Conservation (phyloP, 768 basidiomycete species). For the Fistulinella prunicolor region DNA sequence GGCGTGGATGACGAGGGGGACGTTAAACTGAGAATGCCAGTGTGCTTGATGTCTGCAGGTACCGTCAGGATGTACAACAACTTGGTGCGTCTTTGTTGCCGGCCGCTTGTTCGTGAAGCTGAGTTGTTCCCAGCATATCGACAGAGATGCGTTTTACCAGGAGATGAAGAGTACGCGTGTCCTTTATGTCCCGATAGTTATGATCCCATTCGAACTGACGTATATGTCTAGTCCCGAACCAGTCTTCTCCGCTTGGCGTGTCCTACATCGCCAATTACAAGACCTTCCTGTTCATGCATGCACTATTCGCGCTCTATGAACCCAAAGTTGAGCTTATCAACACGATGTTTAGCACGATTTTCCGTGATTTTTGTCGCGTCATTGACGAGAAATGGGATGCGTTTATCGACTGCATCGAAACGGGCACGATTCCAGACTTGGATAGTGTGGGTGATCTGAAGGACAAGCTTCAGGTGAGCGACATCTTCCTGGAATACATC, state of each 20-base stretch:
- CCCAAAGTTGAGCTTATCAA: conserved; percentile 20
- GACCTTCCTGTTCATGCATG: conserved; percentile 24
- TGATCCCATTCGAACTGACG: not conserved
- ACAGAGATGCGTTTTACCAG: conserved; percentile 10
- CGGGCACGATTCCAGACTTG: conserved; percentile 14
- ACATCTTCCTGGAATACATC: not conserved
- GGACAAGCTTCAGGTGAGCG: conserved; percentile 9
- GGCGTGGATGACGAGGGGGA: conserved; percentile 7
- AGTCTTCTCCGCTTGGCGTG: conserved; percentile 14
- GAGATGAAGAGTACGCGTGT: conserved; percentile 3
- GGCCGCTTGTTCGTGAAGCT: not conserved
- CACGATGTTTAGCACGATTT: conserved; percentile 19
- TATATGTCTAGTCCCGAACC: conserved; percentile 9
- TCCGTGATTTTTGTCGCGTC: conserved; percentile 21
- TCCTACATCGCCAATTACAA: conserved; percentile 21
- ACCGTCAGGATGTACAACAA: conserved; percentile 21
- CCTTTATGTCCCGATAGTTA: no score
- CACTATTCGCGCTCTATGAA: conserved; percentile 21
- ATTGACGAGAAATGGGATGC: conserved; percentile 22
- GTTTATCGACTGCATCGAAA: conserved; percentile 16
- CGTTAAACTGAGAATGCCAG: conserved; percentile 11
- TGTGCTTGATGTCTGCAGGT: conserved; percentile 23
- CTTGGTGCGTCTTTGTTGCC: conserved; percentile 7
- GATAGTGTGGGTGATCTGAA: conserved; percentile 12
- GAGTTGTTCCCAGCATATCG: conserved; percentile 11